Percentiles rank a stretch among this genome's conserved stretches.
Conservation (phyloP, 345 rosid genomes). For the Raphanus raphanistrum region DNA sequence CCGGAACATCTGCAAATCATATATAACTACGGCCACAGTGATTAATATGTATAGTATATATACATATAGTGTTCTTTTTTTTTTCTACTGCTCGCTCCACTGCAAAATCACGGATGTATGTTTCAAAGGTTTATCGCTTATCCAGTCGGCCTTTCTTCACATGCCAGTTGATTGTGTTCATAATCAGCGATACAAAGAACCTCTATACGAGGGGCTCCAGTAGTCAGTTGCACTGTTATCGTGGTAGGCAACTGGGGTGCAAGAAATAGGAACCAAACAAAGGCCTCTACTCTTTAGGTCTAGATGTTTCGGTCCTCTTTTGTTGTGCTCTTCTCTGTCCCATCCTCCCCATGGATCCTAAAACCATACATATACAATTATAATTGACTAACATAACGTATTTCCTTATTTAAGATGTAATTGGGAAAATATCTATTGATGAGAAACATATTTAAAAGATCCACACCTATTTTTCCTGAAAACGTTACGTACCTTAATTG, state of each 20-base stretch:
- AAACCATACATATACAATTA: background rate
- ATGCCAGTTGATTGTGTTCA: constrained; percentile 6
- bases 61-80: background rate
- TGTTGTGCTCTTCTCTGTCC: constrained; percentile 53
- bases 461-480: background rate
- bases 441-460: background rate
- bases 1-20: background rate
- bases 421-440: background rate
- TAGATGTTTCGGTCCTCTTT: constrained; percentile 45
- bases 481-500: constrained; percentile 51
- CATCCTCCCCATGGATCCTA: constrained; percentile 79
- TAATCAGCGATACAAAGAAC: constrained; percentile 63
- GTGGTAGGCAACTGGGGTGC: constrained; percentile 59
- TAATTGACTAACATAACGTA: background rate
- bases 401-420: background rate
- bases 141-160: background rate
- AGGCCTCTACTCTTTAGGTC: constrained; percentile 80
- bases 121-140: constrained; percentile 2
- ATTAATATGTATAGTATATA: constrained; percentile 10
- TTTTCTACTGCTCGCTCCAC: background rate
- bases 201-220: constrained; percentile 81
- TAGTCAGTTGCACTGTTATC: constrained; percentile 76
- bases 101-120: background rate
- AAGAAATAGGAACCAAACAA: constrained; percentile 75
- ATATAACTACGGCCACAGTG: background rate